phyloP scores from a whole-genome alignment of 805 yeast genomes.

The Teunomyces kruisii region DNA sequence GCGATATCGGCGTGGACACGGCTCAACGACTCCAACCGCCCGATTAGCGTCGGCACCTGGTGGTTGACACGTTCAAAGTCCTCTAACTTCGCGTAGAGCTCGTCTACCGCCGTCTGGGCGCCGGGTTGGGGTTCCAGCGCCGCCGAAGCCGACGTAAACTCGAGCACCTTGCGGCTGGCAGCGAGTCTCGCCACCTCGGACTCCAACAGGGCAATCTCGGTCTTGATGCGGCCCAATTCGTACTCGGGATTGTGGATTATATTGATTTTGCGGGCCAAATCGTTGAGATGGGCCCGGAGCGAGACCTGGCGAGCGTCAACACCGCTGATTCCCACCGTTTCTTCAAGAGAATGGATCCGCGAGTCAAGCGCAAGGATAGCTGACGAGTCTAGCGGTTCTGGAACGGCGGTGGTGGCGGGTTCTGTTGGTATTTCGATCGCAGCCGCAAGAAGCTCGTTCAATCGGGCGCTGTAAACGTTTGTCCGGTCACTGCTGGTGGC shows the following conservation, averaged over 20 bases:
- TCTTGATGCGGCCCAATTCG: constrained; percentile 22
- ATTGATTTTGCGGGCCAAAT: constrained; percentile 31
- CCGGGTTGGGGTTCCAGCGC: background rate
- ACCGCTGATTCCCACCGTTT: constrained; percentile 18
- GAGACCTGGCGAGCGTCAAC: constrained; percentile 9
- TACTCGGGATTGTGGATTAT: constrained; percentile 37
- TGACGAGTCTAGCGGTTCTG: background rate
- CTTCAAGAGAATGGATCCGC: constrained; percentile 24
- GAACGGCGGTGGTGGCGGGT: too few relatives aligned
- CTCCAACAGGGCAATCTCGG: constrained; percentile 22
- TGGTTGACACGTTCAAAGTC: constrained; percentile 22
- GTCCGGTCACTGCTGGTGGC: background rate
- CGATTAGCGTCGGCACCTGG: constrained; percentile 24
- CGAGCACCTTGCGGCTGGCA: constrained; percentile 12
- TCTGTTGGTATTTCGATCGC: too few relatives aligned
- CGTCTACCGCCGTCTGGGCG: constrained; percentile 20
- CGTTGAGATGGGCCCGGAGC: constrained; percentile 27
- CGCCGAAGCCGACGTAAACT: constrained; percentile 6
- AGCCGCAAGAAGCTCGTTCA: constrained; percentile 3
- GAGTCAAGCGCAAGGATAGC: constrained; percentile 24
- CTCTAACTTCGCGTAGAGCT: constrained; percentile 23
- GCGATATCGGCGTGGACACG: constrained; percentile 33
- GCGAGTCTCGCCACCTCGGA: constrained; percentile 26
- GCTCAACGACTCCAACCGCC: constrained; percentile 32
- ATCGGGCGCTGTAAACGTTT: background rate